Evolutionary conservation across 1,284 basidiomycete genomes (phyloP).

Genomic region (Heterobasidion irregulare): DNA sequence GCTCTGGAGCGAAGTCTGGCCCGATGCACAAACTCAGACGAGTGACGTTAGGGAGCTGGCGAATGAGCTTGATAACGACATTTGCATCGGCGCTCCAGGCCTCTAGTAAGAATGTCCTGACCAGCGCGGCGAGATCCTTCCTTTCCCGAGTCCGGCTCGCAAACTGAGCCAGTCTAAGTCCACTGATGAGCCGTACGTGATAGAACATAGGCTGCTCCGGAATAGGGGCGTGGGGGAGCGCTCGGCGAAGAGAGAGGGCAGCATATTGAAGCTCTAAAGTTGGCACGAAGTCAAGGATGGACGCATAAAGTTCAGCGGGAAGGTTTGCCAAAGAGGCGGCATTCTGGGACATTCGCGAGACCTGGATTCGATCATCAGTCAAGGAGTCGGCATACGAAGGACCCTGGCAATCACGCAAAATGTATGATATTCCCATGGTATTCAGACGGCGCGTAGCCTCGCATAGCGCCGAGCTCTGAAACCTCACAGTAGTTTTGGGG

Average conservation of each 20-base stretch:
- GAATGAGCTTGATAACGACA: slow-evolving; percentile 47
- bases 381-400: neutral
- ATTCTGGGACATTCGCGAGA: neutral
- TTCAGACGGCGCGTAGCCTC: too few relatives aligned
- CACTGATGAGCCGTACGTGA: slow-evolving; percentile 32
- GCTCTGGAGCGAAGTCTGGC: slow-evolving; percentile 56
- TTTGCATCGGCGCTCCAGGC: slow-evolving; percentile 58
- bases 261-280: slow-evolving; percentile 29
- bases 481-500: too few relatives aligned
- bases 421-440: too few relatives aligned
- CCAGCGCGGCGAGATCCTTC: slow-evolving; percentile 23
- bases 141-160: slow-evolving; percentile 37
- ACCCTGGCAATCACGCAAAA: too few relatives aligned
- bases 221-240: slow-evolving; percentile 45
- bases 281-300: slow-evolving; percentile 40
- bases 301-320: slow-evolving; percentile 53
- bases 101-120: slow-evolving; percentile 41
- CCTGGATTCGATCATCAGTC: neutral
- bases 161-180: slow-evolving; percentile 37
- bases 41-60: slow-evolving; percentile 37
- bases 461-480: too few relatives aligned
- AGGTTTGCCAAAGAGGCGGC: slow-evolving; percentile 17
- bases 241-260: slow-evolving; percentile 43
- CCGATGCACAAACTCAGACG: slow-evolving; percentile 49
- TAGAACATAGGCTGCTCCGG: slow-evolving; percentile 42